Evolutionary conservation across 164 flowering plant species (phyloP).

Genomic region (Chimonanthus salicifolius): DNA sequence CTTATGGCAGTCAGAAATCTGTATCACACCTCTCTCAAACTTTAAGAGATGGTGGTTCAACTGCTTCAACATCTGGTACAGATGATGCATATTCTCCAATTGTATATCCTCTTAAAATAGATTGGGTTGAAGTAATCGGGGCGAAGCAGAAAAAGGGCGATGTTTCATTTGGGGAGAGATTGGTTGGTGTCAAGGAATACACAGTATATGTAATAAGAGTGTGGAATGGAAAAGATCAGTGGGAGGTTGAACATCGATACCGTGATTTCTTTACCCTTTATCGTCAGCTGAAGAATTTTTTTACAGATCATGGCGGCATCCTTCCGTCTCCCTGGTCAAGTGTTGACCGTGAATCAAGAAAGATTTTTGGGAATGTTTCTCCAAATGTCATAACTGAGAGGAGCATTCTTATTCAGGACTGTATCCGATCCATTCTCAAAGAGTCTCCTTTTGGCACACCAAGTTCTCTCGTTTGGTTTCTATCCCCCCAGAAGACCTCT

Average conservation of each 20-base stretch:
- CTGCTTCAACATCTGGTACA: constrained; percentile 78
- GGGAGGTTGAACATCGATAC: constrained; percentile 93
- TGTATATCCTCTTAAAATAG: constrained; percentile 38
- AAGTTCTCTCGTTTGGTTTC: constrained; percentile 54
- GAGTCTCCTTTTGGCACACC: constrained; percentile 36
- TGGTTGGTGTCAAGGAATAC: constrained; percentile 93
- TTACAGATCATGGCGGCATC: constrained; percentile 51
- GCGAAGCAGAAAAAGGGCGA: constrained; percentile 84
- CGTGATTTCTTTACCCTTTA: constrained; percentile 84
- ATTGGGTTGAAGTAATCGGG: constrained; percentile 83
- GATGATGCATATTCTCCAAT: constrained; percentile 28
- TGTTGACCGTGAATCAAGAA: constrained; percentile 77
- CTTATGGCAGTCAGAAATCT: constrained; percentile 24
- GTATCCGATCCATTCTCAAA: constrained; percentile 60
- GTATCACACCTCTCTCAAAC: constrained; percentile 36
- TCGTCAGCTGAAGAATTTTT: constrained; percentile 52
- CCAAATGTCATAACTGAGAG: constrained; percentile 77
- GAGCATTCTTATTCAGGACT: constrained; percentile 84
- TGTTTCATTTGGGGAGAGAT: constrained; percentile 84
- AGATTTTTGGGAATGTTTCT: constrained; percentile 84
- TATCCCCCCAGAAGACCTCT: constrained; percentile 50
- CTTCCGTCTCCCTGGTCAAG: constrained; percentile 82
- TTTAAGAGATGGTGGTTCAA: constrained; percentile 74
- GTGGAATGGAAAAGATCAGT: constrained; percentile 65
- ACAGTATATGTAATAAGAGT: constrained; percentile 76